Evolutionary conservation across 257 asterid genomes (phyloP), one percentile per base, ranked within the genome.

Genomic region (Fraxinus excelsior): DNA sequence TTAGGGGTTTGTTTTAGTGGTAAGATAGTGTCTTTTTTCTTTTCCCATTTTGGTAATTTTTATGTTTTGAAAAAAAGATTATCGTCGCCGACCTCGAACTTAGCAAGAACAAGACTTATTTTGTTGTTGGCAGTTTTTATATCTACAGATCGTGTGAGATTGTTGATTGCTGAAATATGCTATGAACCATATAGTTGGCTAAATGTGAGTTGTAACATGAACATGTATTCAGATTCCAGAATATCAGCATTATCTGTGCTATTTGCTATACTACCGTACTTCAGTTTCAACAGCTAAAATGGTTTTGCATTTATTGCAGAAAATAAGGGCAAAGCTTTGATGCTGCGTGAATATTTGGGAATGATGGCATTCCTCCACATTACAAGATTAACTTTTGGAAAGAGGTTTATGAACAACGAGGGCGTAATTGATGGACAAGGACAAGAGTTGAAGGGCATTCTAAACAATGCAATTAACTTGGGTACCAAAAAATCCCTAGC

Each of bases 351-450:
- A 1, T 84, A 91, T 83, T 60, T 94, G 81, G 90, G 96, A 10
- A 71, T 87, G 82, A 92, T 94, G 80, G 88, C 98, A 26, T 94
- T 91, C 82, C 85, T 90, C 79, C 96, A 94, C 85, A 94, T 94
- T 74, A 94, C 98, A 64, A 82, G 97, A 69, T 56, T 94, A 73
- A 82, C 91, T 19, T 91, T 94, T 73, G 98, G 98, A 46, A 94
- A 94, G 78, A 83, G 94, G 69, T 91, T 91, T 84, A 83, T 93
- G 85, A 85, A 90, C 82, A 67, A 84, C 0, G 72, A 88, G 1
- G 97, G 97, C 0, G 84, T 74, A 35, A 74, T 90, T 6, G 91
- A 91, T 66, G 89, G 81, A 7, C 92, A 91, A 68, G 98, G 98
- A 42, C 66, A 87, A 70, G 98, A 93, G 79, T 76, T 93, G 74